Evolutionary conservation across 2,329 filamentous ascomycete genomes (phyloP).

Genomic region (Neofusicoccum sp.): DNA sequence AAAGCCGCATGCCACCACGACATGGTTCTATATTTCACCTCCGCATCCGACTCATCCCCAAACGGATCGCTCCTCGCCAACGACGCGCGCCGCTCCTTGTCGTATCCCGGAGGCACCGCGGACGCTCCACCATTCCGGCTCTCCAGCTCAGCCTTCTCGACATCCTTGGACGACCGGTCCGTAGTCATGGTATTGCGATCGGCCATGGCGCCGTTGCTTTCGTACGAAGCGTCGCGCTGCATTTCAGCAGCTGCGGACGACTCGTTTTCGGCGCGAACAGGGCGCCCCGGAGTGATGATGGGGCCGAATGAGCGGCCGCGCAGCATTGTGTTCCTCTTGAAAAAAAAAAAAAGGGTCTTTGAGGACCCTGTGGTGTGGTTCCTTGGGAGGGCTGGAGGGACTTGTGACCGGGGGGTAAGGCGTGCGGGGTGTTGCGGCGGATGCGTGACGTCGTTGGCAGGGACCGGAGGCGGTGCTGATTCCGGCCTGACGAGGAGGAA

Average conservation of each 20-base stretch:
- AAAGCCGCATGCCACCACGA: conserved; percentile 37
- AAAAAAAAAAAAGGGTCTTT: too few species aligned
- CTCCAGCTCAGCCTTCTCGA: not conserved
- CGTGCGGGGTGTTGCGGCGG: too few species aligned
- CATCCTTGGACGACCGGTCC: not conserved
- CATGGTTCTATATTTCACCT: conserved; percentile 53
- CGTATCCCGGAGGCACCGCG: not conserved
- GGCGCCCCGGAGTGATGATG: not conserved
- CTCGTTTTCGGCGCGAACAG: too few species aligned
- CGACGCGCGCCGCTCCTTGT: not conserved
- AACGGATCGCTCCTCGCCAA: conserved; percentile 20
- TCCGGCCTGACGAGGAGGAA: too few species aligned
- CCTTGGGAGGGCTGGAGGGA: too few species aligned
- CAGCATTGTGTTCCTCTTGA: too few species aligned
- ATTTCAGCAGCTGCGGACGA: not conserved
- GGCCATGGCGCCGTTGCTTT: not conserved
- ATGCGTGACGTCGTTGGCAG: too few species aligned
- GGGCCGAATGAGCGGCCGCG: too few species aligned
- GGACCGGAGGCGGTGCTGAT: too few species aligned
- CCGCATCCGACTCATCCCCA: conserved; percentile 32
- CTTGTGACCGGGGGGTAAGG: too few species aligned
- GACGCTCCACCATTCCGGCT: not conserved
- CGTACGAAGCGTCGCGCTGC: not conserved
- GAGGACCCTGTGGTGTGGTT: too few species aligned
- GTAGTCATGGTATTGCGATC: not conserved